phyloP scores from a whole-genome alignment of 2,329 filamentous ascomycete genomes.

The Alternaria conjuncta region DNA sequence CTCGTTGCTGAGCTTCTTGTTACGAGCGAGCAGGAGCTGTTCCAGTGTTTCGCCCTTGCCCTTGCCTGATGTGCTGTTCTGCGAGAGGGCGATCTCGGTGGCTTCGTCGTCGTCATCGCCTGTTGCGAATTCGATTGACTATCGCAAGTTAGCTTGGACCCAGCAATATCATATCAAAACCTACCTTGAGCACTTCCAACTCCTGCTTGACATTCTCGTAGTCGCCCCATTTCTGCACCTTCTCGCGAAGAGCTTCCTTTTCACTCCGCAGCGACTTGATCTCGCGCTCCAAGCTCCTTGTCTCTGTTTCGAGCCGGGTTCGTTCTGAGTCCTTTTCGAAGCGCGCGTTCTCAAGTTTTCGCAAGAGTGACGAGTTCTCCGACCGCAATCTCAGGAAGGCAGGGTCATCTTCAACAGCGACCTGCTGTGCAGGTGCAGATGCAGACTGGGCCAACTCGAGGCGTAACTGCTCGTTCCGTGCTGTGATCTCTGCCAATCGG shows the following conservation, averaged over 20 bases:
- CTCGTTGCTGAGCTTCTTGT: conserved; percentile 96
- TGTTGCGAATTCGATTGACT: conserved; percentile 94
- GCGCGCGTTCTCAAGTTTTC: conserved; percentile 82
- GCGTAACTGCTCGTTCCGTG: conserved; percentile 90
- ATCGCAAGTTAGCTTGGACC: conserved; percentile 14
- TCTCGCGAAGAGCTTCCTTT: conserved; percentile 77
- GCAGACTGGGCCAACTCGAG: conserved; percentile 89
- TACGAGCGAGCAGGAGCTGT: conserved; percentile 86
- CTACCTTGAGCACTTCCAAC: conserved; percentile 85
- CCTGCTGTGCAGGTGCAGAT: conserved; percentile 68
- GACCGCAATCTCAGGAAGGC: conserved; percentile 85
- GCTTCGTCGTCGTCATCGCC: conserved; percentile 70
- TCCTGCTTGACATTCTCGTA: conserved; percentile 98
- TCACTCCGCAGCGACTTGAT: conserved; percentile 77
- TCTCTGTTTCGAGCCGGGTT: conserved; percentile 74
- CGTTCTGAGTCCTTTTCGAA: conserved; percentile 85
- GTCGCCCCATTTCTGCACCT: conserved; percentile 87
- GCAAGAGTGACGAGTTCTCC: conserved; percentile 89
- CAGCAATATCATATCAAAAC: not conserved
- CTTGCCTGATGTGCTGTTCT: conserved; percentile 61
- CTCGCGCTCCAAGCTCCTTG: conserved; percentile 82
- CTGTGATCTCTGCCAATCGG: conserved; percentile 87
- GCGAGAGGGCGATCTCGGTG: conserved; percentile 41
- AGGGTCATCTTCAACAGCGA: conserved; percentile 84
- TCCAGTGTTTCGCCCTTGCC: conserved; percentile 82